Evolutionary conservation across 352 stramenopile genomes (phyloP).

Genomic region (Phytopythium boreale): DNA sequence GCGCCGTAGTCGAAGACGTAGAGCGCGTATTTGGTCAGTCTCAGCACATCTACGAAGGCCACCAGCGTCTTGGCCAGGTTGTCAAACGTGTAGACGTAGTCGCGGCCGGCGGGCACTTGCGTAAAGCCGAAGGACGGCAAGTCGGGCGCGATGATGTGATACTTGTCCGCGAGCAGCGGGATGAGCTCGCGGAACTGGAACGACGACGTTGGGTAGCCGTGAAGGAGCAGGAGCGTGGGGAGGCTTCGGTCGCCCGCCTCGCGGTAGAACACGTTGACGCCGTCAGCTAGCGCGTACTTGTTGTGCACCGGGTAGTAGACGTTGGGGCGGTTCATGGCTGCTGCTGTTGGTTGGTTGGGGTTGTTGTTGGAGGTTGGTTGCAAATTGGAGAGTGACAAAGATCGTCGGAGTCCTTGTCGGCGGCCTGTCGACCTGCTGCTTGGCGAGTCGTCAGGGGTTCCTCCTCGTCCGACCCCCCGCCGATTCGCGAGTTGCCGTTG

Average conservation of each 20-base stretch:
- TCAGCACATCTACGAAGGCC: slow-evolving; percentile 1
- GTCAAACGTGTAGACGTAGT: slow-evolving; percentile 8
- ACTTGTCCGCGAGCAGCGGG: slow-evolving; percentile 4
- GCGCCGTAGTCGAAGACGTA: slow-evolving; percentile 8
- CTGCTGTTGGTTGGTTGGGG: background rate
- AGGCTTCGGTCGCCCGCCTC: slow-evolving; percentile 3
- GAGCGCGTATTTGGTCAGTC: background rate
- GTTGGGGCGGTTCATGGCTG: background rate
- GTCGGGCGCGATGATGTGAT: slow-evolving; percentile 1
- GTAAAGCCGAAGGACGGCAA: slow-evolving; percentile 3
- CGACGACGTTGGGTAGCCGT: slow-evolving; percentile 5
- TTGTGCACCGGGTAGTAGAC: slow-evolving; percentile 1
- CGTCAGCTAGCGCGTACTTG: slow-evolving; percentile 1
- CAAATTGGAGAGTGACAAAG: background rate
- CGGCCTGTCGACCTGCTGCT: background rate
- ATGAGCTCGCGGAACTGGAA: slow-evolving; percentile 6
- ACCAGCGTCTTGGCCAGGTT: slow-evolving; percentile 4
- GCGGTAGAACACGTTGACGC: slow-evolving; percentile 5
- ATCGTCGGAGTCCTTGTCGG: background rate
- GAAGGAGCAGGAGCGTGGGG: slow-evolving; percentile 1
- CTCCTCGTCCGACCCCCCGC: no score
- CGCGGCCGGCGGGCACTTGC: background rate
- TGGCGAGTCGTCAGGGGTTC: background rate
- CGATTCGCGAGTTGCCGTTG: background rate
- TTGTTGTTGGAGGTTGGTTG: background rate